Evolutionary conservation across 2,329 filamentous ascomycete species (phyloP).

Genomic region (Colletotrichum orchidophilum): DNA sequence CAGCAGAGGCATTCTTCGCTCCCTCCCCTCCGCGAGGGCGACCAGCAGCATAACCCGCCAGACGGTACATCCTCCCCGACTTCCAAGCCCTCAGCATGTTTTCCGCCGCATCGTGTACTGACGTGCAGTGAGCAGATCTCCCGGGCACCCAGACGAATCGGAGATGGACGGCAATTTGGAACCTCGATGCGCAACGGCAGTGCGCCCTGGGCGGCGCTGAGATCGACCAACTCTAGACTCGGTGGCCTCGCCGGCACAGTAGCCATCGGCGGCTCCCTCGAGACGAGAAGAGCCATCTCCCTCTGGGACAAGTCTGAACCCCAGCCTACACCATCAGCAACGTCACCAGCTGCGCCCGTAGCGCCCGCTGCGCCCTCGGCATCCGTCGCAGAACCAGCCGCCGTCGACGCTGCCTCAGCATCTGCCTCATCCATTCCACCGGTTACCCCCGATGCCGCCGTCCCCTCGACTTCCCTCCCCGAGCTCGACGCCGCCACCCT

Average conservation of each 20-base stretch:
- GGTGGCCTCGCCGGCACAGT: slow-evolving; percentile 38
- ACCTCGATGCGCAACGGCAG: slow-evolving; percentile 37
- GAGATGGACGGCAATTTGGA: slow-evolving; percentile 48
- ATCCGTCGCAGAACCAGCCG: slow-evolving; percentile 12
- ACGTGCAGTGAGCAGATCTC: slow-evolving; percentile 26
- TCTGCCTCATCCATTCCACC: slow-evolving; percentile 43
- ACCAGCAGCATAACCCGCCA: slow-evolving; percentile 37
- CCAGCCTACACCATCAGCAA: slow-evolving; percentile 30
- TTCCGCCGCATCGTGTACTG: background rate
- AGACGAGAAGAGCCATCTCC: slow-evolving; percentile 27
- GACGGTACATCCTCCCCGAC: slow-evolving; percentile 40
- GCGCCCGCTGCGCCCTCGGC: slow-evolving; percentile 33
- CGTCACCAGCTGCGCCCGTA: slow-evolving; percentile 19
- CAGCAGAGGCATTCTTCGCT: slow-evolving; percentile 54
- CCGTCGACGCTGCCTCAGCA: slow-evolving; percentile 34
- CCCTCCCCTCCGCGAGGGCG: slow-evolving; percentile 47
- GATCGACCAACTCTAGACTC: slow-evolving; percentile 4
- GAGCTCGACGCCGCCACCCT: slow-evolving; percentile 52
- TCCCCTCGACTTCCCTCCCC: slow-evolving; percentile 38
- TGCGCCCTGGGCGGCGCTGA: slow-evolving; percentile 19
- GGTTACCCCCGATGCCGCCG: slow-evolving; percentile 10
- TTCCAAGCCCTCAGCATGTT: background rate
- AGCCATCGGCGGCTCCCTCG: slow-evolving; percentile 40
- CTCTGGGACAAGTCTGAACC: slow-evolving; percentile 32
- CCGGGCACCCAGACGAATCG: slow-evolving; percentile 41